A percentile compares a stretch with the other conserved stretches of the same genome.
phyloP scores from a whole-genome alignment of 1,284 basidiomycete genomes.

The Cutaneotrichosporon sp. region DNA sequence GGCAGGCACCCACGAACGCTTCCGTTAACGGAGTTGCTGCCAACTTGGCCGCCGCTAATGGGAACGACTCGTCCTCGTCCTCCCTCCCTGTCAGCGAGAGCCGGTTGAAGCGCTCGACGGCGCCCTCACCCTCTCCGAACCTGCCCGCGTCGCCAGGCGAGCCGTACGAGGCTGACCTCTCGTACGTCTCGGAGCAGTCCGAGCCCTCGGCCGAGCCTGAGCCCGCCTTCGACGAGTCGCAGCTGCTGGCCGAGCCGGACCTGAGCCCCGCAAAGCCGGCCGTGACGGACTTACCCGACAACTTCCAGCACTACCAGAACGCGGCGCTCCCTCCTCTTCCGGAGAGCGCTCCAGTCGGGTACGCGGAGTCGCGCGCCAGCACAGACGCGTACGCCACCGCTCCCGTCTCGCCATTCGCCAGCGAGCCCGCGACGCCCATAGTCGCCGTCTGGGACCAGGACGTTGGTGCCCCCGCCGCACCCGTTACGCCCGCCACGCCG shows the following conservation, averaged over 20 bases:
- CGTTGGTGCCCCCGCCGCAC: too few relatives aligned
- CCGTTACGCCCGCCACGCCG: too few relatives aligned
- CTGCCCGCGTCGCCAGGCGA: neutral
- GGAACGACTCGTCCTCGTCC: neutral
- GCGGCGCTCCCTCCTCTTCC: conserved; percentile 11
- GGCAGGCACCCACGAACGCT: neutral
- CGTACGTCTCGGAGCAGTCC: neutral
- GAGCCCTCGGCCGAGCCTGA: too few relatives aligned
- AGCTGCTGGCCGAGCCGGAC: neutral
- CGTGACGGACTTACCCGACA: conserved; percentile 1
- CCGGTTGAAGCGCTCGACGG: conserved; percentile 3
- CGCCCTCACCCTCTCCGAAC: conserved; percentile 7
- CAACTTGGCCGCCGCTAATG: neutral
- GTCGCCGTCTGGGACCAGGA: too few relatives aligned
- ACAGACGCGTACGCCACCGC: neutral
- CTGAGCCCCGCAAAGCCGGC: neutral
- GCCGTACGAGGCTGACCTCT: conserved; percentile 1
- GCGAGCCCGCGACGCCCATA: neutral
- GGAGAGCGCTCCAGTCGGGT: neutral
- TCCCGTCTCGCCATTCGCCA: neutral
- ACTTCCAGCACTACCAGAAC: conserved; percentile 10
- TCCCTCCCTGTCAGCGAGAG: neutral
- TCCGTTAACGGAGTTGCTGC: neutral
- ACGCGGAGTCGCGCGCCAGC: too few relatives aligned
- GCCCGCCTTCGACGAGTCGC: conserved; percentile 2